A percentile compares a stretch with the other conserved stretches of the same genome.
These are phyloP conservation scores for Pachysandra terminalis DNA, from an alignment of 164 flowering plant genomes.

Conservation along the genomic window DNA sequence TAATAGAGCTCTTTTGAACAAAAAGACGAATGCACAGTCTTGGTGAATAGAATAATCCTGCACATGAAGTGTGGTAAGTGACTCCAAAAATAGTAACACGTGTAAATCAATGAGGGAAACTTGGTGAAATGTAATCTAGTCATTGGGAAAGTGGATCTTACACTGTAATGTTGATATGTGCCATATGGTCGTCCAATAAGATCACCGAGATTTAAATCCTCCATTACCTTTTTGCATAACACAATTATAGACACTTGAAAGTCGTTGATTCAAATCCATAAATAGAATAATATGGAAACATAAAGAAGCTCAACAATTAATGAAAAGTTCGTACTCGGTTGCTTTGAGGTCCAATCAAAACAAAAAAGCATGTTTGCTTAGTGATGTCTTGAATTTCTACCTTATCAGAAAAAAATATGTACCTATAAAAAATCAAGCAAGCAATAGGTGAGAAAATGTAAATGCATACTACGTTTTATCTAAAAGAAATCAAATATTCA, in stretches of 20 bases:
- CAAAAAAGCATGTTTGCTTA: conserved; percentile 59
- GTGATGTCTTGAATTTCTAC: conserved; percentile 81
- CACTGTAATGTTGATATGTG: conserved; percentile 67
- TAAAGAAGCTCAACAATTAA: not conserved
- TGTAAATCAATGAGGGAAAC: not conserved
- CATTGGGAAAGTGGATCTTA: conserved; percentile 23
- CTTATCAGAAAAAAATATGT: conserved; percentile 81
- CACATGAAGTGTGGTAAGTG: not conserved
- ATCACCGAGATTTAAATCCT: conserved; percentile 57
- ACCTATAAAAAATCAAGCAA: conserved; percentile 36
- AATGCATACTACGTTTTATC: not conserved
- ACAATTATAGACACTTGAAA: conserved; percentile 9
- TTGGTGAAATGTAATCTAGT: not conserved
- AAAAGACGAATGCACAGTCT: no score
- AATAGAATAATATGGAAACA: conserved; percentile 1
- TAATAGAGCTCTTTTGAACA: no score
- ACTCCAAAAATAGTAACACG: no score
- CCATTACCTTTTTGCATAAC: conserved; percentile 51
- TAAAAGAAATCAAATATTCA: not conserved
- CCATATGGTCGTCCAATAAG: conserved; percentile 84
- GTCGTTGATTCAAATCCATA: conserved; percentile 3
- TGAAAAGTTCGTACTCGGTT: conserved; percentile 42
- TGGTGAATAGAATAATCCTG: not conserved
- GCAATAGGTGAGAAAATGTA: not conserved
- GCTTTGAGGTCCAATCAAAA: conserved; percentile 76